Percentiles rank a stretch among this genome's conserved stretches.
phyloP scores from a whole-genome alignment of 805 yeast species.

The Yarrowia hollandica region DNA sequence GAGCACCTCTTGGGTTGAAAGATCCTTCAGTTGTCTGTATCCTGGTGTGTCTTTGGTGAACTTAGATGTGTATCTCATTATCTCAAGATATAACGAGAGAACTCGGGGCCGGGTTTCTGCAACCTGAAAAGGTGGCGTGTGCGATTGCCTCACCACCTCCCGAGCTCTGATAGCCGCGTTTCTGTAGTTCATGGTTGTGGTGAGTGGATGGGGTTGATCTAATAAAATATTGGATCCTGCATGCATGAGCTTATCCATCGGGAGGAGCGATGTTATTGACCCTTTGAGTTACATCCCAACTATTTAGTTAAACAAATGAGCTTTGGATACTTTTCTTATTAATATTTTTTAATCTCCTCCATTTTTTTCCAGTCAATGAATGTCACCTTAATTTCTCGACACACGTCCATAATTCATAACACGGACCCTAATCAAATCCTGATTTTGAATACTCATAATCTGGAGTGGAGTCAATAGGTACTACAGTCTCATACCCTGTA shows the following conservation, averaged over 20 bases:
- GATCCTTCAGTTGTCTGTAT: neutral
- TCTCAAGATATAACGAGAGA: neutral
- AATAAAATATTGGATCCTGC: neutral
- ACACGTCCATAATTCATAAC: too few species aligned
- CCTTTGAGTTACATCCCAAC: too few species aligned
- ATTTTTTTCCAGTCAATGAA: too few species aligned
- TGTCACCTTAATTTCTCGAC: too few species aligned
- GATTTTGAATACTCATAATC: too few species aligned
- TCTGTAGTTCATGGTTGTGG: constrained; percentile 15
- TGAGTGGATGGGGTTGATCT: neutral
- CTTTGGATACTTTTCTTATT: too few species aligned
- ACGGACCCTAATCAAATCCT: too few species aligned
- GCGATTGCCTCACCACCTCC: constrained; percentile 8
- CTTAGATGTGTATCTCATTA: neutral
- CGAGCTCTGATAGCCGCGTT: constrained; percentile 3
- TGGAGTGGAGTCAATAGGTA: too few species aligned
- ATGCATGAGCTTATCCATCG: neutral
- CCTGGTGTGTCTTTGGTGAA: neutral
- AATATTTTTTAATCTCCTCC: too few species aligned
- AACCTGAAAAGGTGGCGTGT: constrained; percentile 1
- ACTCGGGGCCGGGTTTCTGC: neutral
- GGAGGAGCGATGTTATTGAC: too few species aligned
- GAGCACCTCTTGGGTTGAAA: neutral
- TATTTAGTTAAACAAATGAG: too few species aligned
- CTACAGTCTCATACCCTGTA: too few species aligned